These are phyloP conservation scores for Vitis rotundifolia DNA, from an alignment of 164 flowering plant species.

Conservation along the genomic window DNA sequence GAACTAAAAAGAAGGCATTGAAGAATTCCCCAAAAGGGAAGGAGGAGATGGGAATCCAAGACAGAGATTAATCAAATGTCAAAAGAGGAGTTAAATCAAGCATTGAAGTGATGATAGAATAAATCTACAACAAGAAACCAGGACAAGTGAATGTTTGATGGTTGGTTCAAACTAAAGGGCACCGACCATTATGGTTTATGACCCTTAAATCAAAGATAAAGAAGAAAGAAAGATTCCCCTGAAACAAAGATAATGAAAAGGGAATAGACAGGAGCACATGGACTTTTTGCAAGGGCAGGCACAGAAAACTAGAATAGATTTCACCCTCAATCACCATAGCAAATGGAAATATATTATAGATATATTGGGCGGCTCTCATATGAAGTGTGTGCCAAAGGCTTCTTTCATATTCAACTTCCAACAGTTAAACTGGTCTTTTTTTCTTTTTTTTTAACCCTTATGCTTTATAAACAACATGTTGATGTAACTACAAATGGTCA, in stretches of 20 bases:
- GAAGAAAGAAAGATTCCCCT: constrained; percentile 10
- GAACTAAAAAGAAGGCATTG: too few relatives aligned
- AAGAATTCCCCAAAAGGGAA: too few relatives aligned
- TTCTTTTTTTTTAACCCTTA: neutral
- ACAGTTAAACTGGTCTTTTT: too few relatives aligned
- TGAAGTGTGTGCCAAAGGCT: neutral
- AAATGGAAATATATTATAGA: neutral
- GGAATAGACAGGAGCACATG: constrained; percentile 15
- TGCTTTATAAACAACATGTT: neutral
- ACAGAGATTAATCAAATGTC: too few relatives aligned
- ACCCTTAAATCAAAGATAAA: neutral
- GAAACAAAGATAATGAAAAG: neutral
- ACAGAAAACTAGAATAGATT: constrained; percentile 17
- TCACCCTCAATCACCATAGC: neutral
- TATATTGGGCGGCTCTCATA: constrained; percentile 4
- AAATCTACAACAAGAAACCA: neutral
- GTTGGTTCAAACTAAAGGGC: constrained; percentile 13
- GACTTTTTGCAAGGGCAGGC: constrained; percentile 13
- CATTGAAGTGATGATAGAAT: too few relatives aligned
- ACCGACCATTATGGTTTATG: neutral
- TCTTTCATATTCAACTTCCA: too few relatives aligned
- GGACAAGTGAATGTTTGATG: constrained; percentile 7
- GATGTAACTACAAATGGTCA: constrained; percentile 10
- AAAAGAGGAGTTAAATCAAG: too few relatives aligned
- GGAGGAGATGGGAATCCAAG: too few relatives aligned